Evolutionary conservation across 202 grass and related monocot species (phyloP).

Genomic region (Saccharum hybrid): DNA sequence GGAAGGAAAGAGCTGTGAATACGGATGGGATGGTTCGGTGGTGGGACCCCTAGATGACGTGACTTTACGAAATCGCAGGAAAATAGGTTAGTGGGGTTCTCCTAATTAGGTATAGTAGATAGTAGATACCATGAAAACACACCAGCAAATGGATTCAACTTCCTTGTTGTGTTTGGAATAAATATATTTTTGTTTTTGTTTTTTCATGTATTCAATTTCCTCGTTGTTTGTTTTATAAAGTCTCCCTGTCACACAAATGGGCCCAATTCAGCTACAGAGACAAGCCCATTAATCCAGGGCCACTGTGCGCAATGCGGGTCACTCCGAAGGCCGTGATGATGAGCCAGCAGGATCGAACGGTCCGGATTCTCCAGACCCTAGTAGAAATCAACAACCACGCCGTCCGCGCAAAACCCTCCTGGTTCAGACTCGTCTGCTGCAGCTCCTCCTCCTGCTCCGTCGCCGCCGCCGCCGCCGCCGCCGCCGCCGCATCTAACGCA

Average conservation of each 20-base stretch:
- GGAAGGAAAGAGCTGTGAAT: too few species aligned
- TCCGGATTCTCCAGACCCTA: background rate
- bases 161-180: too few species aligned
- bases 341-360: slow-evolving; percentile 15
- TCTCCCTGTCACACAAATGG: background rate
- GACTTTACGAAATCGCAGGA: too few species aligned
- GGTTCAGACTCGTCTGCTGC: slow-evolving; percentile 10
- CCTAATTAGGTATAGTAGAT: too few species aligned
- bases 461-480: background rate
- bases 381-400: background rate
- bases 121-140: too few species aligned
- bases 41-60: too few species aligned
- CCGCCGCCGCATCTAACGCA: background rate
- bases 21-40: too few species aligned
- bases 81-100: too few species aligned
- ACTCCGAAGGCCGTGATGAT: background rate
- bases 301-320: background rate
- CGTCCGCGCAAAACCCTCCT: background rate
- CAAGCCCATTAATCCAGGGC: background rate
- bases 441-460: slow-evolving; percentile 12
- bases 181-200: too few species aligned
- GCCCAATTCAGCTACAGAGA: background rate
- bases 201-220: too few species aligned
- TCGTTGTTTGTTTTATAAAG: too few species aligned
- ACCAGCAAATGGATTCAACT: too few species aligned